These are phyloP conservation scores for Gremmenia infestans DNA, from an alignment of 2,329 filamentous ascomycete species.

Conservation along the genomic window DNA sequence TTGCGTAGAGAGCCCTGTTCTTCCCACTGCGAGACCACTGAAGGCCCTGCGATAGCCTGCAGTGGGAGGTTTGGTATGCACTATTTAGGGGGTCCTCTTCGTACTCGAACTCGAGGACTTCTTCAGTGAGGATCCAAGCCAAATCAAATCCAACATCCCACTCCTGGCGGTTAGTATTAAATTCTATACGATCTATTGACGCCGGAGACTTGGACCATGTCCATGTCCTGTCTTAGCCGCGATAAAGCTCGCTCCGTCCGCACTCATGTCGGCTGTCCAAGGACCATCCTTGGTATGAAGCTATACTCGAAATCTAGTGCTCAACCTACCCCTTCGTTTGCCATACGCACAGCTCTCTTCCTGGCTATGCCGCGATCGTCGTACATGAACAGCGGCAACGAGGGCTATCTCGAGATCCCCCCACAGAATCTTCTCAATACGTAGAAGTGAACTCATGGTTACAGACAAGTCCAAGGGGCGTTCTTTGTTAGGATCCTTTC, in stretches of 20 bases:
- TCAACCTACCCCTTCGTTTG: conserved; percentile 10
- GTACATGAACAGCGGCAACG: neutral
- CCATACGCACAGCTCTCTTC: conserved; percentile 21
- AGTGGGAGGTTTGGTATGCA: neutral
- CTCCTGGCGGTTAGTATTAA: neutral
- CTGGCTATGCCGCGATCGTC: conserved; percentile 15
- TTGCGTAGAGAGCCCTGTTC: conserved; percentile 1
- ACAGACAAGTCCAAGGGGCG: conserved; percentile 12
- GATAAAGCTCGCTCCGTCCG: neutral
- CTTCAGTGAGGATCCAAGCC: neutral
- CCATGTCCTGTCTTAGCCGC: too few species aligned
- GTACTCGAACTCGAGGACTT: neutral
- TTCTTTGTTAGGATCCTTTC: conserved; percentile 1
- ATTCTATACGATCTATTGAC: neutral
- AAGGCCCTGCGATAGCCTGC: neutral
- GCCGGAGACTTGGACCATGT: too few species aligned
- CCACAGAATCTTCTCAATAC: too few species aligned
- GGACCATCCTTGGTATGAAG: conserved; percentile 13
- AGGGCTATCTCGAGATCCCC: neutral
- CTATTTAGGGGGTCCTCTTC: too few species aligned
- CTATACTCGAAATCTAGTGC: conserved; percentile 1
- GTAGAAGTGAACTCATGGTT: neutral
- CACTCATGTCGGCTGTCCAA: conserved; percentile 2
- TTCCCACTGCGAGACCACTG: neutral
- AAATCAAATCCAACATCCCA: neutral